Evolutionary conservation across 164 flowering plant genomes (phyloP), one percentile per base, ranked within the genome.

Genomic region (Nymphaea colorata): DNA sequence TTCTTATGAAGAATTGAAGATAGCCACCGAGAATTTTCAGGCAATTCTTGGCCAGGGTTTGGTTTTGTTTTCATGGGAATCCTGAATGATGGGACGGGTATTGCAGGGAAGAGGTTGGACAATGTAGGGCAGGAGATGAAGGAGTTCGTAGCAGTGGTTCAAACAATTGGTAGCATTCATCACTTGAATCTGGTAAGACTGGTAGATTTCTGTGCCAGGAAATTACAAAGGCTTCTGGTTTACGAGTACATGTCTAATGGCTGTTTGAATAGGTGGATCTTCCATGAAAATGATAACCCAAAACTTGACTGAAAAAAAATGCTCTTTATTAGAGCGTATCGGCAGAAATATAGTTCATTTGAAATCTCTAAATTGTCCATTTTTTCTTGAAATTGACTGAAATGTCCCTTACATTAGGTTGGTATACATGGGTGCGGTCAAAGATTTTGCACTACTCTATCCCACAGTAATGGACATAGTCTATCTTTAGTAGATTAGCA

Each of bases 231-330:
- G 51, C 81, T 90, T 5, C 67, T 90, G 44, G 92, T 86, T 15
- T 88, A 90, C 69, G 94, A 90, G 44, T 88, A 79, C 74, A 90
- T 90, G 96, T 77, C 76, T 6, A 88, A 88, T 67, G 96, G 96
- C 45, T 76, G 94, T 36, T 71, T 90, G 70, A 59, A 53, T 41
- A 16, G 45, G 3, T 68, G 70, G 70, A 68, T 68, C 4, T 68
- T 68, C 59, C 2, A 43, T 4, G 44, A 18, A 8, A 44, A 44
- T 3, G 6, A 45, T 7, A 44, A 25, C 14, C 42, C n/a, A n/a
- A n/a, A n/a, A n/a, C n/a, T 25, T 25, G 36, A 25, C n/a, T 25
- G 36, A 25, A 25, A 25, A 25, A 25, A 25, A 25, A 25, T 25
- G 36, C 36, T 25, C 36, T 25, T 25, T 1, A 25, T 25, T 1